Base-by-base conservation (phyloP, 768 basidiomycete species). In the Cyclocybe aegerita region DNA sequence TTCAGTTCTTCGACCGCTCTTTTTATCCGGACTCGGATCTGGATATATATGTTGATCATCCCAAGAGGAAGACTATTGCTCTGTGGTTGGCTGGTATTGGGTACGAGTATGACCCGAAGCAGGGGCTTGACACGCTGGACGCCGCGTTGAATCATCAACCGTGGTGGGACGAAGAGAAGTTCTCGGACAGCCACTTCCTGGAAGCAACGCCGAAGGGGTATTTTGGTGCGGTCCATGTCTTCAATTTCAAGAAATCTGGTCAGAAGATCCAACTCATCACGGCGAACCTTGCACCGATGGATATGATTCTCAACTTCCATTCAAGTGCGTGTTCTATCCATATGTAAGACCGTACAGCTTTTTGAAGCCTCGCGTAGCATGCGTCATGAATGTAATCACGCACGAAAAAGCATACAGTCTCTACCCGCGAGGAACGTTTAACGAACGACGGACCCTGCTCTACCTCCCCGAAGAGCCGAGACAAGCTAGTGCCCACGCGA, bases 1-100 rank as follows among this genome's bases (percentile, higher is more conserved):
- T 82, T 2, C 81, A 83, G 45, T 79, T 81, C 55, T 67, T 83
- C 37, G 74, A 76, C 43, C 59, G 78, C 12, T 55, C 65, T 0
- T 62, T 63, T 35, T 81, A 79, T 52, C 64, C 69, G 2, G 68
- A 68, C 4, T 70, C 80, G 0, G 81, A 83, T 54, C 70, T 83
- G 7, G 82, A 83, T 47, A 38, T 83, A 4, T 82, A 82, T 57
- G 63, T 70, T 10, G 63, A 72, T 4, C 65, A 69, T 2, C 58
- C 61, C 0, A 56, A 62, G 31, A 59, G 65, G 36, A 38, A 51
- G 9, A 63, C 66, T 16, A 61, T 81, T 4, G 69, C 67, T 0
- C 40, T 39, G 7, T 79, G 72, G 63, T 57, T 81, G 0, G 31
- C 43, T 8, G 11, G 35, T 9, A 54, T 57, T 23, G 64, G 63